phyloP scores from a whole-genome alignment of 768 basidiomycete genomes.

The Asterophora lycoperdoides region DNA sequence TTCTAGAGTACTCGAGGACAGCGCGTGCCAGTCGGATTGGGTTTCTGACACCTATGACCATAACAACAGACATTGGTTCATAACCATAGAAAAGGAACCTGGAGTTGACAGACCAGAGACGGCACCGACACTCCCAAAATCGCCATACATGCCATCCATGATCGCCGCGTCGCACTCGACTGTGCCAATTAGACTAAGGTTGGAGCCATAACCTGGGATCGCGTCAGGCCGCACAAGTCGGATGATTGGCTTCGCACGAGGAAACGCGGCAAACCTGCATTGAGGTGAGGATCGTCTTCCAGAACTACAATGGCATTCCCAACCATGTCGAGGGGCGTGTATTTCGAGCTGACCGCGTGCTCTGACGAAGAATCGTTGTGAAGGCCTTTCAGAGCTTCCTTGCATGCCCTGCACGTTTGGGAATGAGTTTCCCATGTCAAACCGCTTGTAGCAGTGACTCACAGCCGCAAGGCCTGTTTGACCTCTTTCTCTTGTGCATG shows the following conservation, averaged over 20 bases:
- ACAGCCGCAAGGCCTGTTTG: conserved; percentile 56
- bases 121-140: conserved; percentile 73
- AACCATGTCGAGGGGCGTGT: conserved; percentile 41
- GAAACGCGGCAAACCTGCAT: conserved; percentile 53
- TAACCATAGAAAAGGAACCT: background rate
- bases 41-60: conserved; percentile 54
- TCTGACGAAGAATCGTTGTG: too few relatives aligned
- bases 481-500: conserved; percentile 43
- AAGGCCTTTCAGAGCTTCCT: conserved; percentile 29
- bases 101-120: conserved; percentile 50
- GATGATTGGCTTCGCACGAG: background rate
- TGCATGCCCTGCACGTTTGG: conserved; percentile 46
- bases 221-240: background rate
- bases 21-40: conserved; percentile 60
- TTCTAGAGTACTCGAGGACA: conserved; percentile 50
- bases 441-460: conserved; percentile 13
- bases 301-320: conserved; percentile 51
- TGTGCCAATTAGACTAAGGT: conserved; percentile 65
- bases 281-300: conserved; percentile 64
- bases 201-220: conserved; percentile 64
- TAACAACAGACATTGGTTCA: background rate
- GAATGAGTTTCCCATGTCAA: background rate
- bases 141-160: conserved; percentile 42
- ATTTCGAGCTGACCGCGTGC: conserved; percentile 5
- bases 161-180: conserved; percentile 84